Base-by-base conservation (phyloP, 2,329 filamentous ascomycete genomes). In the Aspergillus persii region DNA sequence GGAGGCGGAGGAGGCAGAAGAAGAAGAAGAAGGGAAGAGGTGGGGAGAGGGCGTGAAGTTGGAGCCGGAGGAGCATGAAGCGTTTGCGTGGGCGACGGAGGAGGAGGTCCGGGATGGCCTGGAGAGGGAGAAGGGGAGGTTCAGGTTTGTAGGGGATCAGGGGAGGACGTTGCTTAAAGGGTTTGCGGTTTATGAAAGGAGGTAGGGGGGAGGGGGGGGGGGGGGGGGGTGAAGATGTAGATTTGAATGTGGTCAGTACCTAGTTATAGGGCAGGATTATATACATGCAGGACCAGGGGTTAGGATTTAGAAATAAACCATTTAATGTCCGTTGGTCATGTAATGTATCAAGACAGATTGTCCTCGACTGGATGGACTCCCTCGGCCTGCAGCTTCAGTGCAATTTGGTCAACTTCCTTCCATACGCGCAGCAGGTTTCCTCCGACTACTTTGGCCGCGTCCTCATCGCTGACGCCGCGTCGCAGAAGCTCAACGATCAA, bases 361-460 rank as follows among this genome's bases (percentile, higher is more conserved):
- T 81, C 79, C 66, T 84, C 81, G 5, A 75, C 69, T 8, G 79
- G 77, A 57, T 68, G 63, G 18, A 71, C 81, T 0, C 86, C 85
- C 2, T 78, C 78, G 2, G 76, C 67, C 75, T 91, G 88, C 77
- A 96, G 71, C 71, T 83, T 77, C 48, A 78, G 79, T 5, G 91
- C 89, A 44, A 96, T 87, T 27, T 76, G 78, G 63, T 97, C 93
- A 1, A 89, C 91, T 30, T 89, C 88, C 57, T 78, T 83, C 93
- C 92, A 96, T 5, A 97, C 92, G 23, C 93, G 85, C 58, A 97
- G 75, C 2, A 96, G 64, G 72, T 97, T 97, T 3, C 87, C 84
- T 0, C 93, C 93, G 0, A 87, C 89, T 8, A 97, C 79, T 74
- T 92, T 92, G 18, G 80, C 84, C 1, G 85, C 89, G 73, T 97